Conservation (phyloP, 768 basidiomycete genomes). For the Chlorophyllum brunneum region DNA sequence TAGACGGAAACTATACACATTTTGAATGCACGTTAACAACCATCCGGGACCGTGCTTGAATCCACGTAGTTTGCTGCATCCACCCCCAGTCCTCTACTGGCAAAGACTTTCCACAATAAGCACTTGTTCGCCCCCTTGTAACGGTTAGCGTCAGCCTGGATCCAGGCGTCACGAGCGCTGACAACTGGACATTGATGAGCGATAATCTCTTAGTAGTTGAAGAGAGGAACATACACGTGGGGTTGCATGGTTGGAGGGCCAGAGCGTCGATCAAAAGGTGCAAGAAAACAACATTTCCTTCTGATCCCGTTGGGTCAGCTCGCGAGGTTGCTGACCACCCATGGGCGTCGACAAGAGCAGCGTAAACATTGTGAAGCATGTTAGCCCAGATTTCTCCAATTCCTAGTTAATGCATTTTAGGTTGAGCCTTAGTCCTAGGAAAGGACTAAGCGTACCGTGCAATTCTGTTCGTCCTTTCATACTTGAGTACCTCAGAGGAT, state of each 20-base stretch:
- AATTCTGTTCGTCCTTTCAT: constrained; percentile 1
- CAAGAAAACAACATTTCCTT: constrained; percentile 44
- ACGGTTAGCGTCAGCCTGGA: constrained; percentile 22
- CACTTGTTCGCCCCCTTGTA: constrained; percentile 24
- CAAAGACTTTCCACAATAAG: constrained; percentile 25
- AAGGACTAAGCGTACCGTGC: neutral
- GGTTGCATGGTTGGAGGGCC: constrained; percentile 42
- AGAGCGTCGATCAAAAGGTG: constrained; percentile 47
- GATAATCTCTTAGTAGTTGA: neutral
- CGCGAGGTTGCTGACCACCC: constrained; percentile 33
- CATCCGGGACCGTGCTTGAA: neutral
- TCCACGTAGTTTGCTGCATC: constrained; percentile 12
- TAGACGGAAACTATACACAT: too few species aligned
- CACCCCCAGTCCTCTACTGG: constrained; percentile 25
- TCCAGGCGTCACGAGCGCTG: constrained; percentile 19
- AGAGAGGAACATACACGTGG: constrained; percentile 31
- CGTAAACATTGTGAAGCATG: constrained; percentile 38
- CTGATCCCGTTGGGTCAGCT: constrained; percentile 32
- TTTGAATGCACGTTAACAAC: constrained; percentile 1
- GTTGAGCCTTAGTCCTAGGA: neutral
- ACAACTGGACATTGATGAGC: constrained; percentile 14
- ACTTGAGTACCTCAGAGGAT: constrained; percentile 11
- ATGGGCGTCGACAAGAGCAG: constrained; percentile 28
- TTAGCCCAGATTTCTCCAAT: constrained; percentile 56
- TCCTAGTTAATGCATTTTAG: neutral